These are phyloP conservation scores for Kazachstania sp. DNA, from an alignment of 1,139 yeast genomes.

Conservation along the genomic window DNA sequence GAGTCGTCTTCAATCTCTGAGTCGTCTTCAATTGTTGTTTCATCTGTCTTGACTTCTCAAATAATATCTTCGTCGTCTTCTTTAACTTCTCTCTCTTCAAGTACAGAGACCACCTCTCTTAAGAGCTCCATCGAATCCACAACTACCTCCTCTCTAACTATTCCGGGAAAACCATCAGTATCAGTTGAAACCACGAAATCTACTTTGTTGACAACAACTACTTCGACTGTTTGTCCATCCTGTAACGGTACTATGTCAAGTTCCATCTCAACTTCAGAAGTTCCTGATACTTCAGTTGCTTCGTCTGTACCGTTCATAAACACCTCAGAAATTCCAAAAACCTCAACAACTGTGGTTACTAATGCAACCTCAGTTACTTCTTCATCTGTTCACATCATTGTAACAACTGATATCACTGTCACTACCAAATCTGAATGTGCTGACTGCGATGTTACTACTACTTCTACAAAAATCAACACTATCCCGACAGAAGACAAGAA, in stretches of 20 bases:
- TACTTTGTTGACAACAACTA: neutral
- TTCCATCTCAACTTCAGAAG: neutral
- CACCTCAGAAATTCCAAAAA: neutral
- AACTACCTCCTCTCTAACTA: neutral
- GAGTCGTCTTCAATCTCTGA: too few relatives aligned
- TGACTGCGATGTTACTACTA: neutral
- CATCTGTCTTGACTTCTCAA: too few relatives aligned
- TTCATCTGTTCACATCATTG: neutral
- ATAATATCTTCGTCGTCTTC: too few relatives aligned
- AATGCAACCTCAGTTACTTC: neutral
- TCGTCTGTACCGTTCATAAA: neutral
- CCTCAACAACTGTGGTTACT: neutral
- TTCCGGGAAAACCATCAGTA: neutral
- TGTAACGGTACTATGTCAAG: neutral
- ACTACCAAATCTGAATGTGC: too few relatives aligned
- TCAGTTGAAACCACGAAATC: neutral
- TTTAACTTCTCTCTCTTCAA: too few relatives aligned
- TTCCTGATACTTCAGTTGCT: neutral
- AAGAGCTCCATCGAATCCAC: too few relatives aligned
- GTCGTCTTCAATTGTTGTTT: too few relatives aligned
- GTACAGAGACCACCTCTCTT: too few relatives aligned
- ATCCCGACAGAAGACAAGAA: neutral
- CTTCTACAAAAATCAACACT: neutral
- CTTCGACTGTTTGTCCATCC: neutral
- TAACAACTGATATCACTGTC: too few relatives aligned